Evolutionary conservation across 2,329 filamentous ascomycete species (phyloP), one percentile per base, ranked within the genome.

Genomic region (Akanthomyces lecanii): DNA sequence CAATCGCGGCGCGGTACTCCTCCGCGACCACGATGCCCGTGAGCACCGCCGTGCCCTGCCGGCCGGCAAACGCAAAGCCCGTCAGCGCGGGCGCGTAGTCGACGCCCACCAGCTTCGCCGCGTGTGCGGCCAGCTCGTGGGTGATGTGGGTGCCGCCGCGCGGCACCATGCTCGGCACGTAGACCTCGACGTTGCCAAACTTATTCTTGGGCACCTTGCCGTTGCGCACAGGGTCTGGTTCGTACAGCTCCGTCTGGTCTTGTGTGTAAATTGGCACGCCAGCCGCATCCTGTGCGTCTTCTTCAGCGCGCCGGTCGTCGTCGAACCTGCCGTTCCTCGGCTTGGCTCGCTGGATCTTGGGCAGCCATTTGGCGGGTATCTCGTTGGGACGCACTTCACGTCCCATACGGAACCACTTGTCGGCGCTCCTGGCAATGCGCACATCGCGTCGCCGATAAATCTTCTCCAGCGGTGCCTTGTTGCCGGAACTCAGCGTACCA

Each of bases 141-240:
- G 75, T 69, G 28, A 98, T 78, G 73, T 98, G 92, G 2, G 86
- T 82, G 1, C 91, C 93, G 0, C 95, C 94, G 47, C 78, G 76
- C 0, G 95, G 95, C 0, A 98, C 82, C 95, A 99, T 98, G 65
- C 87, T 91, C 0, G 91, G 88, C 12, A 97, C 92, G 72, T 94
- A 98, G 45, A 96, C 84, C 70, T 98, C 95, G 64, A 98, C 88
- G 71, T 99, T 99, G 12, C 92, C 92, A 74, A 92, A 99, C 21
- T 89, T 88, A 72, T 99, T 99, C 76, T 91, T 94, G 0, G 95
- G 94, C 1, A 98, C 83, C 14, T 81, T 80, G 0, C 92, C 93
- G 58, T 87, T 77, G 4, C 90, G 79, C 1, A 98, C 88, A 0
- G 92, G 88, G 1, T 91, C 89, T 0, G 94, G 85, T 14, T 84